Conservation (phyloP, 192 early-diverging fungal species). For the Rhizoclosmatium sp. region DNA sequence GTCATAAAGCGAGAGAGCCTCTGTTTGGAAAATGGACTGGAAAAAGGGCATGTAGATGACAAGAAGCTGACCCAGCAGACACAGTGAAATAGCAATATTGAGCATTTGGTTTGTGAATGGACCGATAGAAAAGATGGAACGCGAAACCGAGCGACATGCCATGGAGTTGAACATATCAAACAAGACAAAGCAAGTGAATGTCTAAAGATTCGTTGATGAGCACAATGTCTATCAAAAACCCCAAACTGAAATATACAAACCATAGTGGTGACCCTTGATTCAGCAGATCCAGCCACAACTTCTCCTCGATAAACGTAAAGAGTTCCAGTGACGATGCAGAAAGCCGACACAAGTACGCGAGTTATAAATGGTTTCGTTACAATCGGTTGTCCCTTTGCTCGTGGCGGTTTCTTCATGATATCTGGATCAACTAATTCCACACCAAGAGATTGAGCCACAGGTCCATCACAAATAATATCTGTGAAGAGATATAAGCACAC, state of each 20-base stretch:
- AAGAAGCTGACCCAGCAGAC: slow-evolving; percentile 83
- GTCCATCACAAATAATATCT: slow-evolving; percentile 99
- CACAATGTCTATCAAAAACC: not conserved
- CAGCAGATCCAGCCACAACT: slow-evolving; percentile 75
- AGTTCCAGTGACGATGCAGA: slow-evolving; percentile 85
- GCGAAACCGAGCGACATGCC: slow-evolving; percentile 85
- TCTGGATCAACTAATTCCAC: slow-evolving; percentile 94
- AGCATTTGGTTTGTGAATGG: slow-evolving; percentile 89
- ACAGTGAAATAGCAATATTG: slow-evolving; percentile 82
- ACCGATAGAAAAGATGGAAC: slow-evolving; percentile 83
- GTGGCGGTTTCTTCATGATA: slow-evolving; percentile 87
- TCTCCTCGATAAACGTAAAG: slow-evolving; percentile 81
- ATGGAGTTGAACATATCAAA: slow-evolving; percentile 97
- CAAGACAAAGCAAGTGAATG: slow-evolving; percentile 95
- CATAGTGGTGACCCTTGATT: slow-evolving; percentile 87
- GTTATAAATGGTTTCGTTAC: slow-evolving; percentile 74
- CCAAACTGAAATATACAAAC: slow-evolving; percentile 49
- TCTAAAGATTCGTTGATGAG: slow-evolving; percentile 55
- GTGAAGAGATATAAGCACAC: not conserved
- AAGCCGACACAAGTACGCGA: slow-evolving; percentile 80
- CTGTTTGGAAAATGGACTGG: slow-evolving; percentile 93
- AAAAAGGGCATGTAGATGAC: slow-evolving; percentile 91
- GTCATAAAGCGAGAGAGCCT: slow-evolving; percentile 79
- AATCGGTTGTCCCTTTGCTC: slow-evolving; percentile 80
- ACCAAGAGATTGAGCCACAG: slow-evolving; percentile 96